A percentile compares a stretch with the other conserved stretches of the same genome.
Conservation (phyloP, 176 grass and related monocot species). For the Cenchrus fungigraminus region DNA sequence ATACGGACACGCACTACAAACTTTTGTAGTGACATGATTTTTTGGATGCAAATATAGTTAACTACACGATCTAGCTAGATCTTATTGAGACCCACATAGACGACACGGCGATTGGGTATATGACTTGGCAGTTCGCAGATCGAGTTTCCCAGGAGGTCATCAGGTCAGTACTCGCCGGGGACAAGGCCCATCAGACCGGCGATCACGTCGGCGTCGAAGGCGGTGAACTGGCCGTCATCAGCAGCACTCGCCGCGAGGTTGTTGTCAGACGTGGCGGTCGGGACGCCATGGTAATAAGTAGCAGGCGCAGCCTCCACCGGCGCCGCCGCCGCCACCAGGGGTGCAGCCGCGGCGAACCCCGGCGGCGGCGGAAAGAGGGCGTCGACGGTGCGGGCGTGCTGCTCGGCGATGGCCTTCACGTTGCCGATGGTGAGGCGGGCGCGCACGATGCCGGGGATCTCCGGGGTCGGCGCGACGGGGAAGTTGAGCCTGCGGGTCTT, state of each 20-base stretch:
- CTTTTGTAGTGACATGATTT: background rate
- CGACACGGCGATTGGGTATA: background rate
- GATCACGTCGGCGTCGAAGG: background rate
- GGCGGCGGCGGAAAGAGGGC: background rate
- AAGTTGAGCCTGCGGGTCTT: slow-evolving; percentile 34
- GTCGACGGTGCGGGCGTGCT: slow-evolving; percentile 4
- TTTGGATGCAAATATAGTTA: background rate
- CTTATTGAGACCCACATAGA: background rate
- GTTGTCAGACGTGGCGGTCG: background rate
- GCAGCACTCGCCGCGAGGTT: background rate
- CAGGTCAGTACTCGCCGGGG: background rate
- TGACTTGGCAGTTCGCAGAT: background rate
- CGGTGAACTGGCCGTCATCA: background rate
- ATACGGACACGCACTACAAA: too few relatives aligned
- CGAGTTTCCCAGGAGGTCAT: background rate
- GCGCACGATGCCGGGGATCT: background rate
- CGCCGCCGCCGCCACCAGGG: background rate
- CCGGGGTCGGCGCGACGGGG: slow-evolving; percentile 27
- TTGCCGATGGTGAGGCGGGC: background rate
- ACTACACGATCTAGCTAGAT: background rate
- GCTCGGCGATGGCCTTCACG: slow-evolving; percentile 42
- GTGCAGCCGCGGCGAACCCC: background rate
- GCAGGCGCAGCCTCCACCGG: background rate
- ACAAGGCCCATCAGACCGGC: background rate
- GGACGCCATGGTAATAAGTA: background rate